These are phyloP conservation scores for Hura crepitans DNA, from an alignment of 441 rosid genomes.

Conservation along the genomic window DNA sequence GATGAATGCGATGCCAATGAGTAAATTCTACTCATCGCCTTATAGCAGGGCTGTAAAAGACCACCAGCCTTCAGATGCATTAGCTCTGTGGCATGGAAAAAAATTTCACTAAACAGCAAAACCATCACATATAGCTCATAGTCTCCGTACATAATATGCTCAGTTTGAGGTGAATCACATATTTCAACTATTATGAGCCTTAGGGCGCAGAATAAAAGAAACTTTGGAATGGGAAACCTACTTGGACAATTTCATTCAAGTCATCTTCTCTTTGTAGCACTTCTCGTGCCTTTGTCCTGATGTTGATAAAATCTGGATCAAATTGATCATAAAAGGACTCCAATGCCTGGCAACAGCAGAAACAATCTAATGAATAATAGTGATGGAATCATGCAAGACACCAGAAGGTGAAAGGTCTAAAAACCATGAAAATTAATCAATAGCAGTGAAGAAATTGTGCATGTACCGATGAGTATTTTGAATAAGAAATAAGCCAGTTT, in stretches of 20 bases:
- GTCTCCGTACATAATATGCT: not conserved
- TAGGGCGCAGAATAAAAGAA: not conserved
- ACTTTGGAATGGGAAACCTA: slow-evolving; percentile 26
- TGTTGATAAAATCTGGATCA: slow-evolving; percentile 94
- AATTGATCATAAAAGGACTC: slow-evolving; percentile 95
- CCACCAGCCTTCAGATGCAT: not conserved
- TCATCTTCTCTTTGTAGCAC: slow-evolving; percentile 99
- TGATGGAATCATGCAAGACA: not conserved
- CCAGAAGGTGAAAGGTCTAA: not conserved
- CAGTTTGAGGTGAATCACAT: not conserved
- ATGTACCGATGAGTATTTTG: slow-evolving; percentile 87
- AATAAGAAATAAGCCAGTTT: slow-evolving; percentile 98
- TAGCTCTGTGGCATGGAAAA: not conserved
- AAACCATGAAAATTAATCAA: not conserved
- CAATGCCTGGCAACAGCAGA: slow-evolving; percentile 60
- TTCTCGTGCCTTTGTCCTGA: slow-evolving; percentile 95
- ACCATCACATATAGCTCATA: not conserved
- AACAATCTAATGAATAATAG: slow-evolving; percentile 17
- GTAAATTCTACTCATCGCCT: not conserved
- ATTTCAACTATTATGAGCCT: not conserved
- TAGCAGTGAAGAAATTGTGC: slow-evolving; percentile 6
- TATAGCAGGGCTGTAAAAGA: not conserved
- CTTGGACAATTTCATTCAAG: slow-evolving; percentile 98
- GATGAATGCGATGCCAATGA: not conserved
- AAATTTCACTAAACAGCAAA: not conserved